Percentiles rank a stretch among this genome's conserved stretches.
Evolutionary conservation across 1,284 basidiomycete species (phyloP).

Genomic region (Cryptococcus sp.): DNA sequence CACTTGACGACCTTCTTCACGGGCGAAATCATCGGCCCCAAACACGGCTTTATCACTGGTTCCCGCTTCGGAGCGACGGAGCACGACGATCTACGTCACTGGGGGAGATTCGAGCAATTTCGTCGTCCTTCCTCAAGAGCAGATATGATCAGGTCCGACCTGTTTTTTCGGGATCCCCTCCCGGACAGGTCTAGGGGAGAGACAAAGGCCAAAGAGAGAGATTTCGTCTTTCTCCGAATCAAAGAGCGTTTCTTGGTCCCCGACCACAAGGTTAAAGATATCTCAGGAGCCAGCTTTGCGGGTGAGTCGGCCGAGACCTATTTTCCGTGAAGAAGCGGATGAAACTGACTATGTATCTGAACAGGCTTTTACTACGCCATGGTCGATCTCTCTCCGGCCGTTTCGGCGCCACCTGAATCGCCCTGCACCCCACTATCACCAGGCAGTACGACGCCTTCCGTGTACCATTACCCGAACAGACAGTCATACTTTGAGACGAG

Average conservation of each 20-base stretch:
- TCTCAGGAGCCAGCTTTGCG: constrained; percentile 92
- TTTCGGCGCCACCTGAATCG: constrained; percentile 31
- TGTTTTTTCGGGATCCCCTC: constrained; percentile 65
- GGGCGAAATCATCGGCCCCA: constrained; percentile 82
- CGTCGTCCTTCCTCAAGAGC: constrained; percentile 59
- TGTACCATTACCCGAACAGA: constrained; percentile 13
- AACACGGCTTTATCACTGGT: constrained; percentile 82
- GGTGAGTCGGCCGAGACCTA: constrained; percentile 59
- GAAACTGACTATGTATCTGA: background rate
- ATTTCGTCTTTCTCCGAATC: constrained; percentile 83
- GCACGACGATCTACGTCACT: constrained; percentile 84
- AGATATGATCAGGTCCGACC: constrained; percentile 68
- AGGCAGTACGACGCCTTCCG: constrained; percentile 2
- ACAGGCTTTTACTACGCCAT: constrained; percentile 76
- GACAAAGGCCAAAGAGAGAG: constrained; percentile 42
- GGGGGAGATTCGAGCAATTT: constrained; percentile 89
- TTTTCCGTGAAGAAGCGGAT: background rate
- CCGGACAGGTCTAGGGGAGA: constrained; percentile 35
- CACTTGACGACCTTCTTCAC: constrained; percentile 91
- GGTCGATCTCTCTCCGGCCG: constrained; percentile 49
- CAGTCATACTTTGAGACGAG: constrained; percentile 22
- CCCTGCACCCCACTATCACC: constrained; percentile 22
- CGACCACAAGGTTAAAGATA: constrained; percentile 88
- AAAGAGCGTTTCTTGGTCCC: constrained; percentile 95
- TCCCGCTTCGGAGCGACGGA: constrained; percentile 78